Conservation (phyloP, 1,284 basidiomycete species). For the Vanrija humicola region DNA sequence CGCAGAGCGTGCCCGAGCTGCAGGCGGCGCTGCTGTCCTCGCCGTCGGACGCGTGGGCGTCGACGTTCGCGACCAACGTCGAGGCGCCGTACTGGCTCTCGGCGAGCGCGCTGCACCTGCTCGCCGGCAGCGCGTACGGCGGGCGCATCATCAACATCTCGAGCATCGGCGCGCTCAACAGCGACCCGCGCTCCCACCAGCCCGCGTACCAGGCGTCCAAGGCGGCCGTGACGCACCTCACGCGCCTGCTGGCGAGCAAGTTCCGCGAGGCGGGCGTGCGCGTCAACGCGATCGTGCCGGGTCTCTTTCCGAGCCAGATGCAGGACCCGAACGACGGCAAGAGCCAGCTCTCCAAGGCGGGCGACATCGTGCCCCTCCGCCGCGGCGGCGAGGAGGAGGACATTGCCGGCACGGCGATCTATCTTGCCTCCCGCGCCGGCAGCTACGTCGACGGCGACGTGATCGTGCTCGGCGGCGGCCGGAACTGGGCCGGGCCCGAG, state of each 20-base stretch:
- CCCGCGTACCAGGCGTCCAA: constrained; percentile 44
- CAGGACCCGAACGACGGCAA: constrained; percentile 25
- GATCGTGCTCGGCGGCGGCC: constrained; percentile 20
- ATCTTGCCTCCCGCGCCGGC: constrained; percentile 24
- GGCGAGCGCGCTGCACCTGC: constrained; percentile 19
- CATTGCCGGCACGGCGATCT: constrained; percentile 28
- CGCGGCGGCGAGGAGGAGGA: constrained; percentile 28
- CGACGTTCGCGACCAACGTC: constrained; percentile 22
- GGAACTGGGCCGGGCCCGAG: constrained; percentile 19
- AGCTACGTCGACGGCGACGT: constrained; percentile 25
- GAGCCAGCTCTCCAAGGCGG: constrained; percentile 19
- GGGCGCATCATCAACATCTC: constrained; percentile 30
- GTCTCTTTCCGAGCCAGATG: constrained; percentile 29
- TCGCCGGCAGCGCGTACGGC: constrained; percentile 11
- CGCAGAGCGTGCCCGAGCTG: constrained; percentile 18
- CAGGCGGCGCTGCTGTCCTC: constrained; percentile 21
- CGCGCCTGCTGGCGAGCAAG: constrained; percentile 24
- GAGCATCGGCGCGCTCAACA: constrained; percentile 24
- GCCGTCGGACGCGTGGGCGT: constrained; percentile 18
- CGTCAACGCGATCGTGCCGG: constrained; percentile 26
- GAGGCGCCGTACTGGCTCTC: constrained; percentile 23
- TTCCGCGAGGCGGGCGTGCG: constrained; percentile 20
- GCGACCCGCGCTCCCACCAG: constrained; percentile 23
- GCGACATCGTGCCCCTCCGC: constrained; percentile 22
- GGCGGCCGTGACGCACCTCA: constrained; percentile 44